Conservation (phyloP, 2,329 filamentous ascomycete genomes). For the Trichoderma arundinaceum region DNA sequence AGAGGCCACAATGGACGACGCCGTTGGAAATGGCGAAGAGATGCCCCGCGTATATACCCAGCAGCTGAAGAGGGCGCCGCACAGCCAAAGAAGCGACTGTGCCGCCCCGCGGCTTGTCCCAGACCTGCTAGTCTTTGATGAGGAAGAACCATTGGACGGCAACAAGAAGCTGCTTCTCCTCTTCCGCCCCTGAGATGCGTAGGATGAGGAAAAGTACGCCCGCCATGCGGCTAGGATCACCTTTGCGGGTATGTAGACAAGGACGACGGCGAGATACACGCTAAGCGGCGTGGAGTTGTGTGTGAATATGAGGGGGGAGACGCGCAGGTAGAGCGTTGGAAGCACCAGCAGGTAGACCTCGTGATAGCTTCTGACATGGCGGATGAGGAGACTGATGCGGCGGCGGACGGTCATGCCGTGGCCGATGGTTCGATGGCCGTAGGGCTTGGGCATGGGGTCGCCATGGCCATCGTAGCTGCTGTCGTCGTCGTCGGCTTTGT, state of each 20-base stretch:
- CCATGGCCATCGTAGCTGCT: conserved; percentile 9
- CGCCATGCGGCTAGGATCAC: conserved; percentile 25
- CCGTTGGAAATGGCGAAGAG: conserved; percentile 29
- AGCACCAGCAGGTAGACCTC: conserved; percentile 22
- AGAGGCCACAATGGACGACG: conserved; percentile 27
- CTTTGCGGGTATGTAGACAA: conserved; percentile 28
- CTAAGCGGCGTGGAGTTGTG: conserved; percentile 31
- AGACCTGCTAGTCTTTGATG: neutral
- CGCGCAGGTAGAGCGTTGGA: conserved; percentile 28
- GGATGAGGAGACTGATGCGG: conserved; percentile 12
- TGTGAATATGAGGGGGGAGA: conserved; percentile 30
- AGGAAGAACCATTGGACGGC: neutral
- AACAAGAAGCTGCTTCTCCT: conserved; percentile 24
- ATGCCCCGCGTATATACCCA: conserved; percentile 30
- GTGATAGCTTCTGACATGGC: conserved; percentile 19
- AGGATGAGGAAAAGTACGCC: conserved; percentile 11
- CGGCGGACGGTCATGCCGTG: conserved; percentile 8
- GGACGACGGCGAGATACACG: conserved; percentile 30
- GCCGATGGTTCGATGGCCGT: conserved; percentile 11
- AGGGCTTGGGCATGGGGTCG: neutral
- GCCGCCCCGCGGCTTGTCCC: neutral
- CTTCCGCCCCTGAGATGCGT: conserved; percentile 24
- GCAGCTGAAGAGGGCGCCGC: conserved; percentile 26
- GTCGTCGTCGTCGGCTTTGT: neutral
- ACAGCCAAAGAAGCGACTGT: conserved; percentile 19